Evolutionary conservation across 208 protist genomes (phyloP).

Genomic region (Entamoeba nuttalli): DNA sequence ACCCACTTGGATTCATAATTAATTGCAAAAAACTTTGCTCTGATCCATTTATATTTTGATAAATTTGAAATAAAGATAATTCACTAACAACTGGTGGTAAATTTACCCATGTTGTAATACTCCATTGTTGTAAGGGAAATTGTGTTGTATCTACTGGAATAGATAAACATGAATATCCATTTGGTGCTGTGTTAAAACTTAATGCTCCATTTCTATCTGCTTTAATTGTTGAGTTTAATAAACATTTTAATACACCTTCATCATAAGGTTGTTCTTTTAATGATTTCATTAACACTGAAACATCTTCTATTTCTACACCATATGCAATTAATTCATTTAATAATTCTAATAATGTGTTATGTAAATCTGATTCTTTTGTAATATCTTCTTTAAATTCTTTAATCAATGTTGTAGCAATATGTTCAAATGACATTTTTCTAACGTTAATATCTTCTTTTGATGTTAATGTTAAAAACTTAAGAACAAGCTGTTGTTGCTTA

Average conservation of each 20-base stretch:
- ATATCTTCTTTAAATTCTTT: background rate
- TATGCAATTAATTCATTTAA: background rate
- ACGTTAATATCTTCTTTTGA: background rate
- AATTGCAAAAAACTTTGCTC: background rate
- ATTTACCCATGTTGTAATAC: background rate
- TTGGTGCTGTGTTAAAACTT: background rate
- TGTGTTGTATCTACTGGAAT: background rate
- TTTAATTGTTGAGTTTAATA: background rate
- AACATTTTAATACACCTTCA: background rate
- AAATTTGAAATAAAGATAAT: background rate
- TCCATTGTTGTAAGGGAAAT: background rate
- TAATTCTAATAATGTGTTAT: background rate
- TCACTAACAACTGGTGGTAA: background rate
- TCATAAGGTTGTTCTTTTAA: background rate
- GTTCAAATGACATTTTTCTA: background rate
- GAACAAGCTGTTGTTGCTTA: background rate
- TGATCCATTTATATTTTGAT: background rate
- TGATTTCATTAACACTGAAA: background rate
- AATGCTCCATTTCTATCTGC: background rate
- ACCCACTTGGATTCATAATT: background rate
- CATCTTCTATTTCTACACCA: background rate
- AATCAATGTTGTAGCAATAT: background rate
- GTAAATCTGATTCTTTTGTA: background rate
- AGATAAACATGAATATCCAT: background rate
- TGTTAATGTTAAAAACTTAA: background rate